phyloP scores from a whole-genome alignment of 192 early-diverging fungal species.

The Tieghemiomyces parasiticus region DNA sequence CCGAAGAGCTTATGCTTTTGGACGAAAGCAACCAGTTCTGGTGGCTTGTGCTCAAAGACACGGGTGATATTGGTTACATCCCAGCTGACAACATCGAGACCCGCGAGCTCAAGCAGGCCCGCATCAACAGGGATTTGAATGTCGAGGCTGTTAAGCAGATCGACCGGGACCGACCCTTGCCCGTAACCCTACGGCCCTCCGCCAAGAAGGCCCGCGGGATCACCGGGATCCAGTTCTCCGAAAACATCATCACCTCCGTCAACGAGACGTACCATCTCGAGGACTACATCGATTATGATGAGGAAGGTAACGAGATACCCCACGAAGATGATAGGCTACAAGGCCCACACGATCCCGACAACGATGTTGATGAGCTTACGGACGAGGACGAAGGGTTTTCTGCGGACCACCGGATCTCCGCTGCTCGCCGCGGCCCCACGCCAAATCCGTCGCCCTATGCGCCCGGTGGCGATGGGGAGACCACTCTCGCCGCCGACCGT shows the following conservation, averaged over 20 bases:
- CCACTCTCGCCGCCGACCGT: neutral
- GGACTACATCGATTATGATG: conserved; percentile 14
- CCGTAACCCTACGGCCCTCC: neutral
- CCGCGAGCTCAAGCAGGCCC: conserved; percentile 43
- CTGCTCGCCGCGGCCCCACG: neutral
- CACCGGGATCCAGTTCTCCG: neutral
- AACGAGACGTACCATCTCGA: conserved; percentile 10
- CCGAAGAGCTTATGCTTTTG: conserved; percentile 52
- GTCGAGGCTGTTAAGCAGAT: conserved; percentile 29
- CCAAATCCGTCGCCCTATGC: neutral
- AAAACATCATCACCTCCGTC: neutral
- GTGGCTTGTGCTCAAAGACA: conserved; percentile 43
- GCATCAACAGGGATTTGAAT: conserved; percentile 50
- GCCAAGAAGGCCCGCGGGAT: neutral
- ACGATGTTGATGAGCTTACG: conserved; percentile 9
- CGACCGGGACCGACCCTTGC: conserved; percentile 13
- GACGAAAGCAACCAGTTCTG: conserved; percentile 71
- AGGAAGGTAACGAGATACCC: conserved; percentile 1
- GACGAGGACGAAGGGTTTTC: conserved; percentile 12
- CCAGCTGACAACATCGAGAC: conserved; percentile 58
- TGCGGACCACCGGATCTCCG: neutral
- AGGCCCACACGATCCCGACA: conserved; percentile 13
- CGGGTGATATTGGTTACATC: conserved; percentile 53
- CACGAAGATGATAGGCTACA: neutral
- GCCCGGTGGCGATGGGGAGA: neutral